Evolutionary conservation across 2,329 filamentous ascomycete species (phyloP).

Genomic region (Talaromyces piceae): DNA sequence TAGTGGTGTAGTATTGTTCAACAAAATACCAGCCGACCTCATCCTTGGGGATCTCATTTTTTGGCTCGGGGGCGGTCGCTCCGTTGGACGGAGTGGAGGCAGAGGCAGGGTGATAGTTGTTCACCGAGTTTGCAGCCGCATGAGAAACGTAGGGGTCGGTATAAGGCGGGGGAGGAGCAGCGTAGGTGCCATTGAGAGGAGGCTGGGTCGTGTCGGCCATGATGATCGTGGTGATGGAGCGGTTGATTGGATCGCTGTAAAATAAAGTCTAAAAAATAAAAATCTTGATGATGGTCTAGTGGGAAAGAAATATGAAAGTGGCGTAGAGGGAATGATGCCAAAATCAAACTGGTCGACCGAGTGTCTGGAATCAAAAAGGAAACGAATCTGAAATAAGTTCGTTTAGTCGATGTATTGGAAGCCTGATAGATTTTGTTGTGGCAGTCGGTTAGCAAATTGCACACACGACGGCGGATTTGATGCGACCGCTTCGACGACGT

Average conservation of each 20-base stretch:
- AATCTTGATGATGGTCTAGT: background rate
- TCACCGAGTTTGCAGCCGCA: constrained; percentile 24
- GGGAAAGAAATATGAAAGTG: constrained; percentile 1
- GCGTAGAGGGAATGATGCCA: constrained; percentile 12
- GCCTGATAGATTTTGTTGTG: background rate
- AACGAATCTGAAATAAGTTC: background rate
- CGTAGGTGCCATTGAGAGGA: constrained; percentile 37
- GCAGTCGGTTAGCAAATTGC: background rate
- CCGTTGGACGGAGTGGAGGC: constrained; percentile 33
- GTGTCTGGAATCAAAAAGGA: background rate
- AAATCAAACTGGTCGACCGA: constrained; percentile 9
- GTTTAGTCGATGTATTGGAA: background rate
- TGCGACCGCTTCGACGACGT: background rate
- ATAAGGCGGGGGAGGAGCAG: constrained; percentile 33
- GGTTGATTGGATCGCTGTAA: constrained; percentile 2
- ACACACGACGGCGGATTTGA: too few species aligned
- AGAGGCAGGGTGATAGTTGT: constrained; percentile 31
- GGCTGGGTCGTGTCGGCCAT: constrained; percentile 36
- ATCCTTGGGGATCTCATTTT: constrained; percentile 61
- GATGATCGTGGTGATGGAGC: constrained; percentile 13
- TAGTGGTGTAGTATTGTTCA: constrained; percentile 96
- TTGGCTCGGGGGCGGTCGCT: constrained; percentile 27
- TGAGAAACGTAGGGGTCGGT: constrained; percentile 27
- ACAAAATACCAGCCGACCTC: constrained; percentile 99
- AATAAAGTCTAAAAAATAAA: constrained; percentile 16